Evolutionary conservation across 2,329 filamentous ascomycete species (phyloP).

Genomic region (Phaeomoniella chlamydospora): DNA sequence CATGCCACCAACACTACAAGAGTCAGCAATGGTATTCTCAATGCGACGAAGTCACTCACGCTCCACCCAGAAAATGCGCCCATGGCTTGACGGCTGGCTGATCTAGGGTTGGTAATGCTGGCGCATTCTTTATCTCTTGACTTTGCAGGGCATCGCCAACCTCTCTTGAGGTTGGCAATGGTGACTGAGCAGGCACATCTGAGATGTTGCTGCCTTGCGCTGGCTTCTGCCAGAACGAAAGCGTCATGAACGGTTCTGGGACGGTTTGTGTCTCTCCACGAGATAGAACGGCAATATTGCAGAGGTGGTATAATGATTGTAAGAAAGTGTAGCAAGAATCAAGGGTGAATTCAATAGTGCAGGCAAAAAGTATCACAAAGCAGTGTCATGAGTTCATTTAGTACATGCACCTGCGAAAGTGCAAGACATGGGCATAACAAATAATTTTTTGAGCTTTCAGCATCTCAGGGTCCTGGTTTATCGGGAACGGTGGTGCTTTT

Average conservation of each 20-base stretch:
- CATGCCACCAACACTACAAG: slow-evolving; percentile 66
- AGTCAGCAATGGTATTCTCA: slow-evolving; percentile 7
- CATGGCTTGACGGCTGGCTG: slow-evolving; percentile 55
- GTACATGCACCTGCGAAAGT: no score
- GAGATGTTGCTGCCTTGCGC: neutral
- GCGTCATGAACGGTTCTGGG: slow-evolving; percentile 2
- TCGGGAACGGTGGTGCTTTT: no score
- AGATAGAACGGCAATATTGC: no score
- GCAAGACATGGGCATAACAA: no score
- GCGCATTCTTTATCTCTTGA: slow-evolving; percentile 8
- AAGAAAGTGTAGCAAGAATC: no score
- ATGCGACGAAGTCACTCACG: slow-evolving; percentile 51
- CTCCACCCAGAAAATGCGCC: slow-evolving; percentile 85
- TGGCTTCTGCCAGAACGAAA: slow-evolving; percentile 1
- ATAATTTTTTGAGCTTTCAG: no score
- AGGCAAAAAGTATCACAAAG: no score
- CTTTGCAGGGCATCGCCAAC: slow-evolving; percentile 21
- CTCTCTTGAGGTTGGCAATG: slow-evolving; percentile 18
- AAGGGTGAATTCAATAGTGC: no score
- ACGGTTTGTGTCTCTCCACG: no score
- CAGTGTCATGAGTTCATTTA: no score
- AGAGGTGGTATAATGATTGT: no score
- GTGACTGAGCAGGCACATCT: neutral
- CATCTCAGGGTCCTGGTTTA: no score
- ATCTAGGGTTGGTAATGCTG: slow-evolving; percentile 8